Conservation (phyloP, 2,329 filamentous ascomycete genomes). For the Botrytis deweyae region DNA sequence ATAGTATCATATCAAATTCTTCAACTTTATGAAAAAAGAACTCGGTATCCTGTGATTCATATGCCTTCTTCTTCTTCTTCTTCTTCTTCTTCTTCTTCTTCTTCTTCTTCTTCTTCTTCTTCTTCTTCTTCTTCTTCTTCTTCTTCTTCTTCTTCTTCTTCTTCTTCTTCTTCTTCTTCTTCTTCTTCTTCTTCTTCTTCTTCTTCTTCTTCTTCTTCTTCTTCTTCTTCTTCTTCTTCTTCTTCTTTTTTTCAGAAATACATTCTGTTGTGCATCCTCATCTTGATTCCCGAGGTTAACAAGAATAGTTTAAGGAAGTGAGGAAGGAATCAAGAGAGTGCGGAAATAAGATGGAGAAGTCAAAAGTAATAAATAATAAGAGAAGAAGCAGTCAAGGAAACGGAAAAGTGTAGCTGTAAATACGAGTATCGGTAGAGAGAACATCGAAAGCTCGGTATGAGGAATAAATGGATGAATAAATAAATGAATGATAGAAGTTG, state of each 20-base stretch:
- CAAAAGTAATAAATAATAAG: not conserved
- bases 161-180: not conserved
- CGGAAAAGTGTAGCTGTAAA: no score
- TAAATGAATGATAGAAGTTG: no score
- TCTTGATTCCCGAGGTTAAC: not conserved
- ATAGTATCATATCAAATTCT: not conserved
- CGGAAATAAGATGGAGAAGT: no score
- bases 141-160: no score
- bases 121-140: not conserved
- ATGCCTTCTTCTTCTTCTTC: not conserved
- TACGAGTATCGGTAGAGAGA: no score
- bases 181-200: no score
- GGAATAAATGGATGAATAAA: no score
- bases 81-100: no score
- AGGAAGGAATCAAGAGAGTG: not conserved
- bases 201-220: not conserved
- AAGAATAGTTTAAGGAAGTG: not conserved
- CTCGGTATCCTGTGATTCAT: not conserved
- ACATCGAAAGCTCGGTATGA: not conserved
- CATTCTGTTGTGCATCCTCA: not conserved
- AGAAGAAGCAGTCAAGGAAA: not conserved
- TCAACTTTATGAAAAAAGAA: not conserved
- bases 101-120: no score
- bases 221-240: no score
- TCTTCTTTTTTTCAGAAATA: not conserved